phyloP scores from a whole-genome alignment of 2,329 filamentous ascomycete species.

The Hypoxylon rubiginosum region DNA sequence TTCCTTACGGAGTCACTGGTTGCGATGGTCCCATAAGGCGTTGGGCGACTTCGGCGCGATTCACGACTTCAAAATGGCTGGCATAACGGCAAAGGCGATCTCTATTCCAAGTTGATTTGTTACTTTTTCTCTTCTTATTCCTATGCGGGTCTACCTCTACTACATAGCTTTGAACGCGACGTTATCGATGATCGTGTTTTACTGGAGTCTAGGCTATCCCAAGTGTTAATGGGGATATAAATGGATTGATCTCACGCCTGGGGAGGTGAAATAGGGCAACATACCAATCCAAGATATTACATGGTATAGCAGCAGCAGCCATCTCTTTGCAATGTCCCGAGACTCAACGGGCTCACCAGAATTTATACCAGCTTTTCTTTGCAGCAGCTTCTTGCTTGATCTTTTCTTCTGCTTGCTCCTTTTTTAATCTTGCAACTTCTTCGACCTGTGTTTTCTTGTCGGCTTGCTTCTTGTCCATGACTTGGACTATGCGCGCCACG shows the following conservation, averaged over 20 bases:
- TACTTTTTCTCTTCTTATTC: background rate
- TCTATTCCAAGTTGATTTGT: conserved; percentile 9
- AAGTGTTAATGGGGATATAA: conserved; percentile 11
- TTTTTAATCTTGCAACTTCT: conserved; percentile 58
- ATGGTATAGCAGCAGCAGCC: conserved; percentile 16
- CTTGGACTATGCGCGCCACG: conserved; percentile 87
- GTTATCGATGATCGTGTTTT: background rate
- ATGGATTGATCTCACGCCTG: conserved; percentile 24
- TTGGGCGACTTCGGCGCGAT: conserved; percentile 23
- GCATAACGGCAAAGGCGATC: conserved; percentile 13
- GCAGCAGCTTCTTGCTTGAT: conserved; percentile 50
- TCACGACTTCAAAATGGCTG: conserved; percentile 19
- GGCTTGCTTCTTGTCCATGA: conserved; percentile 79
- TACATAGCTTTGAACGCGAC: conserved; percentile 6
- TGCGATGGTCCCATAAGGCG: conserved; percentile 24
- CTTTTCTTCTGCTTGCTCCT: conserved; percentile 59
- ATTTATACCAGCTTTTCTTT: conserved; percentile 66
- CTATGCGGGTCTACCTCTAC: background rate
- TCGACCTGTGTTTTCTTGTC: conserved; percentile 65
- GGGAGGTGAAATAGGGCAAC: conserved; percentile 25
- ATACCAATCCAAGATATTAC: conserved; percentile 36
- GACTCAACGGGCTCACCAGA: conserved; percentile 61
- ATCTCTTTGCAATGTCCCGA: conserved; percentile 5
- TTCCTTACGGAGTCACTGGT: conserved; percentile 2
- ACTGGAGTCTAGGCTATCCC: background rate